phyloP scores from a whole-genome alignment of 2,329 filamentous ascomycete genomes.

The Teratosphaeria epicoccoides region DNA sequence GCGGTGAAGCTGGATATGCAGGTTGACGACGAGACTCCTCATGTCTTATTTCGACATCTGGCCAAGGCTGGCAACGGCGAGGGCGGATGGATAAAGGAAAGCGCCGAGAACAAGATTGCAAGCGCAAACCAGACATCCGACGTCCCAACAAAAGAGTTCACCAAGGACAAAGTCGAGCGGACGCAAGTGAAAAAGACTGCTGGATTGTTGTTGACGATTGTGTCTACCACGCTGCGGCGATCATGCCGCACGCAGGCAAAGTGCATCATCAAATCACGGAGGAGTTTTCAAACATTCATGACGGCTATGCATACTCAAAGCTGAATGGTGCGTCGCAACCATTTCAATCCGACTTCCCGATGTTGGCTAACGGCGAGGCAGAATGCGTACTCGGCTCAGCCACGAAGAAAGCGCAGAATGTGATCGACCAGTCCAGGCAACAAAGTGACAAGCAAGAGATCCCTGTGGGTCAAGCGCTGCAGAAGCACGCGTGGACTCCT shows the following conservation, averaged over 20 bases:
- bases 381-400: slow-evolving; percentile 42
- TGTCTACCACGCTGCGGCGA: slow-evolving; percentile 40
- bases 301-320: slow-evolving; percentile 42
- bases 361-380: slow-evolving; percentile 7
- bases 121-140: slow-evolving; percentile 35
- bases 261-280: slow-evolving; percentile 40
- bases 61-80: slow-evolving; percentile 33
- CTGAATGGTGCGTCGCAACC: slow-evolving; percentile 22
- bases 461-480: slow-evolving; percentile 20
- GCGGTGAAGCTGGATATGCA: slow-evolving; percentile 33
- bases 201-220: slow-evolving; percentile 46
- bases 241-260: slow-evolving; percentile 41
- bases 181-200: slow-evolving; percentile 38
- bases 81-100: slow-evolving; percentile 44
- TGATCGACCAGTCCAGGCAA: slow-evolving; percentile 30
- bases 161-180: slow-evolving; percentile 43
- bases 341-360: not conserved
- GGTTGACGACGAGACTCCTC: slow-evolving; percentile 23
- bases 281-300: slow-evolving; percentile 42
- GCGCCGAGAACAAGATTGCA: slow-evolving; percentile 35
- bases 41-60: slow-evolving; percentile 39
- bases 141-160: slow-evolving; percentile 42
- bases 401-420: slow-evolving; percentile 39
- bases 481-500: slow-evolving; percentile 39
- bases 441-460: not conserved